Base-by-base conservation (phyloP, 495 filamentous ascomycete genomes). In the Immersiella caudata region DNA sequence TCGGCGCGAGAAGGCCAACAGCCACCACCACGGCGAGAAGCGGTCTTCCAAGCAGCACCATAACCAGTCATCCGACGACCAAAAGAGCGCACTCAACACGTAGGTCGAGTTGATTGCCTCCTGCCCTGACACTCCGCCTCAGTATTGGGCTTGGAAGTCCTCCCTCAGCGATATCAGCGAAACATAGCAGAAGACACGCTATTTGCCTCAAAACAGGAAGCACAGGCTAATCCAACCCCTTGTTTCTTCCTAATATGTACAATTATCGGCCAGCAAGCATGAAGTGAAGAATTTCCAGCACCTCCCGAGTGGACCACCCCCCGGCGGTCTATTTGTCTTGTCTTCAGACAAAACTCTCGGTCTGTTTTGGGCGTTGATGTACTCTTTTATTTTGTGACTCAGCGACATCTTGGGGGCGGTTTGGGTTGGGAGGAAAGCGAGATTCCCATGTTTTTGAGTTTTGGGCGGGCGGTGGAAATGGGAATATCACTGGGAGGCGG, bases 1-100 rank as follows among this genome's bases (percentile, higher is more conserved):
- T 62, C 90, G 91, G 67, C 90, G 92, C 60, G 91, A 93, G 66
- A 93, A 93, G 75, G 79, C 83, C 16, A 78, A 82, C 33, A 79
- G 83, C 36, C 74, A 82, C 67, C 67, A 73, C 40, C 69, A 84
- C 57, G 25, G 56, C 24, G 56, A 82, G 26, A 81, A 80, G 68
- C 80, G 82, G 68, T 57, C 74, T 27, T 67, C 66, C 6, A 76
- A 68, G 65, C 68, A 76, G 65, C 73, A 78, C 58, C 65, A 72
- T 46, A 62, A 75, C 33, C 65, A 75, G 66, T 69, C 67, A 51
- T 62, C 46, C 0, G 68, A 74, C 18, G 71, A 75, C 33, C 66
- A 69, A 25, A 71, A 64, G 66, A 68, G 55, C 58, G 51, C 72
- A 49, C 40, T 21, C 11, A 63, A 22, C 25, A 65, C 67, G 68